phyloP scores from a whole-genome alignment of 1,139 yeast species.

The Scheffersomyces titani region DNA sequence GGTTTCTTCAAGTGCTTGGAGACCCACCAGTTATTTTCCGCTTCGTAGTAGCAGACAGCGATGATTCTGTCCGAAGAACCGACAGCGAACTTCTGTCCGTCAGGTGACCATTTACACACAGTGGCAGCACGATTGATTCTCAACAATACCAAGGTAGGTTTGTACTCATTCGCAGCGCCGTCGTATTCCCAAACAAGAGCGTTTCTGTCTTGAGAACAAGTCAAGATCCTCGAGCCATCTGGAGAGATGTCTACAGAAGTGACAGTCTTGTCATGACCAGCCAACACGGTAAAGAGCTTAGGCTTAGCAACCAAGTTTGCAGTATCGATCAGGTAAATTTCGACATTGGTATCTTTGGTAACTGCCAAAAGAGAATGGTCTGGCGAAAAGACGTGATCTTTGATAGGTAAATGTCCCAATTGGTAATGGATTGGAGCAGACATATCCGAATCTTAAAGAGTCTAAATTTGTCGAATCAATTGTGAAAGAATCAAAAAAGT shows the following conservation, averaged over 20 bases:
- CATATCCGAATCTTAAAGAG: conserved; percentile 11
- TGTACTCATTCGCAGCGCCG: conserved; percentile 50
- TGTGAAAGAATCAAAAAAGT: no score
- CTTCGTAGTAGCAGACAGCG: conserved; percentile 95
- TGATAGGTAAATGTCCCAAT: conserved; percentile 82
- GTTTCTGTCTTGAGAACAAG: conserved; percentile 97
- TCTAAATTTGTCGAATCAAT: conserved; percentile 2
- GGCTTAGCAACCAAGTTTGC: conserved; percentile 35
- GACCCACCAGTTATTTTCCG: conserved; percentile 99
- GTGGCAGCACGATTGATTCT: conserved; percentile 96
- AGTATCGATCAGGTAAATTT: conserved; percentile 61
- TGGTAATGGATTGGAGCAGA: conserved; percentile 47
- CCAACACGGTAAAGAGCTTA: conserved; percentile 58
- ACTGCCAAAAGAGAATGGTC: conserved; percentile 74
- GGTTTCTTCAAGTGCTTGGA: conserved; percentile 96
- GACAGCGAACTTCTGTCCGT: conserved; percentile 91
- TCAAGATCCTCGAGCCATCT: conserved; percentile 81
- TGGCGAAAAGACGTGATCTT: conserved; percentile 84
- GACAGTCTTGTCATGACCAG: conserved; percentile 91
- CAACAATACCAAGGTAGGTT: conserved; percentile 89
- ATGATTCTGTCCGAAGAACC: conserved; percentile 94
- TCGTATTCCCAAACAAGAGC: conserved; percentile 92
- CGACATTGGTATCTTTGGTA: conserved; percentile 76
- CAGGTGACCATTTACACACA: conserved; percentile 90
- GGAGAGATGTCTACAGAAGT: conserved; percentile 92